Percentiles rank a stretch among this genome's conserved stretches.
phyloP scores from a whole-genome alignment of 495 filamentous ascomycete species.

The Beverwykella pulmonaria region DNA sequence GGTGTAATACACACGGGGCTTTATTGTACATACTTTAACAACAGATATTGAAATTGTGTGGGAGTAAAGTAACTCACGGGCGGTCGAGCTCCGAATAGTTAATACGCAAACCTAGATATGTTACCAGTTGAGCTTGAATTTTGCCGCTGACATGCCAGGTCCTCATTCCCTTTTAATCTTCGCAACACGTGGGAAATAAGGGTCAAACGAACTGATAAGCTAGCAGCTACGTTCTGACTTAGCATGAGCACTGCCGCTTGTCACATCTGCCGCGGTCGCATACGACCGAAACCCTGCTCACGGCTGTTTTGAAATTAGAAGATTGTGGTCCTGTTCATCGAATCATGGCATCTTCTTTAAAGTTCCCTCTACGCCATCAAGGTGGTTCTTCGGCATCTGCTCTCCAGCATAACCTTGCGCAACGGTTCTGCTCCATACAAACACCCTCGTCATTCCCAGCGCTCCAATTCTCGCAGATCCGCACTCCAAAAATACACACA shows the following conservation, averaged over 20 bases:
- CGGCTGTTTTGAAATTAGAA: too few species aligned
- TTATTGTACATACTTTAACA: background rate
- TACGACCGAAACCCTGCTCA: background rate
- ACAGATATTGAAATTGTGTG: background rate
- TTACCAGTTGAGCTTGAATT: background rate
- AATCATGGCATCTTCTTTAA: background rate
- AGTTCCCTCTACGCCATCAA: background rate
- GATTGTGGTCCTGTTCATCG: background rate
- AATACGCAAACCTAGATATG: background rate
- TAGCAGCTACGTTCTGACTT: too few species aligned
- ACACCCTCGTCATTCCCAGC: background rate
- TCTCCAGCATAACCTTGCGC: background rate
- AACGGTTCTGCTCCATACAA: background rate
- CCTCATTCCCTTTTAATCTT: background rate
- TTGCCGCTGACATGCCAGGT: background rate
- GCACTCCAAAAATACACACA: background rate
- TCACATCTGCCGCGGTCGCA: background rate
- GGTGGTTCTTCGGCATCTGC: background rate
- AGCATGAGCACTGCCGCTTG: too few species aligned
- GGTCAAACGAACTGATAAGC: background rate
- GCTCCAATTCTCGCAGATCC: background rate
- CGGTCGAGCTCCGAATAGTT: background rate
- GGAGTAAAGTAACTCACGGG: background rate
- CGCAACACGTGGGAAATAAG: background rate
- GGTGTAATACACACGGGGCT: background rate